Conservation (phyloP, 805 yeast species). For the Monosporozyma aquatica region DNA sequence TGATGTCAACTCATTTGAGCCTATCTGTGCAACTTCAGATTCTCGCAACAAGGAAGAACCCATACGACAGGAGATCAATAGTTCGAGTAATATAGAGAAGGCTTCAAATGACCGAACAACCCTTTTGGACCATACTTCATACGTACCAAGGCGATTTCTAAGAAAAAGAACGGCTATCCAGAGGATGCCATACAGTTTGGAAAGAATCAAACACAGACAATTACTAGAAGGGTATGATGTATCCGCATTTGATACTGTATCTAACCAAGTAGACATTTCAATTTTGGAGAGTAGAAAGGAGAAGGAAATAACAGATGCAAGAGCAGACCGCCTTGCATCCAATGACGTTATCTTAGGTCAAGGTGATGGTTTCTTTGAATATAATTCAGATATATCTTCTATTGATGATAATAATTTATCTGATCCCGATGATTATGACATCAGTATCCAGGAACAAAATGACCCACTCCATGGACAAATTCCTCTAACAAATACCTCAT, state of each 20-base stretch:
- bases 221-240: constrained; percentile 25
- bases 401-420: not conserved
- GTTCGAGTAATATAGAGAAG: not conserved
- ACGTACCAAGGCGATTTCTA: constrained; percentile 11
- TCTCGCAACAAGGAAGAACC: too few relatives aligned
- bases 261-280: constrained; percentile 16
- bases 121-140: not conserved
- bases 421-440: not conserved
- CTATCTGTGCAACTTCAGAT: too few relatives aligned
- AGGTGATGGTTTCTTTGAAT: not conserved
- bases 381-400: not conserved
- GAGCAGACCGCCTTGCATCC: too few relatives aligned
- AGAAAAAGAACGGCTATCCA: constrained; percentile 30
- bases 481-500: not conserved
- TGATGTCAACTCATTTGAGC: too few relatives aligned
- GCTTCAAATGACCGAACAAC: not conserved
- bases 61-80: too few relatives aligned
- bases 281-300: not conserved
- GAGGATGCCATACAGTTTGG: constrained; percentile 29
- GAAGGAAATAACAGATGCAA: not conserved
- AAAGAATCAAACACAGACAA: constrained; percentile 26
- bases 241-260: constrained; percentile 18
- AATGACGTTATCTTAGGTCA: not conserved
- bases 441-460: not conserved
- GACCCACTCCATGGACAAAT: not conserved